These are phyloP conservation scores for Avena insularis DNA, from an alignment of 176 grass and related monocot species.

Conservation along the genomic window DNA sequence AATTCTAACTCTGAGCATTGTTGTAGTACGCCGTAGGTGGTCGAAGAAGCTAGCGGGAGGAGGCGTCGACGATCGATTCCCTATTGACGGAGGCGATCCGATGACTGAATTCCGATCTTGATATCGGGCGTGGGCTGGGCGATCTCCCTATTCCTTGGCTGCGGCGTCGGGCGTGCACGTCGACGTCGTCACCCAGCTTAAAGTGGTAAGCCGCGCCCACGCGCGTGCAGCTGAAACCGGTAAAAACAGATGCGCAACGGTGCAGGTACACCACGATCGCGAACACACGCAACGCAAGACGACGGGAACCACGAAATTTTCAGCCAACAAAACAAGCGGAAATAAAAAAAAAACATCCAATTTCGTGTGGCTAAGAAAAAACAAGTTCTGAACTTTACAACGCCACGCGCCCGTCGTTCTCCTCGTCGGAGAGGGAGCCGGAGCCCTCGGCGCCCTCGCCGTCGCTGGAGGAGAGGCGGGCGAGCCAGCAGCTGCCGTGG, in stretches of 20 bases:
- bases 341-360: neutral
- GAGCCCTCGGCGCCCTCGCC: neutral
- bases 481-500: slow-evolving; percentile 83
- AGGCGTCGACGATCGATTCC: too few relatives aligned
- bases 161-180: too few relatives aligned
- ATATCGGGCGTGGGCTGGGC: too few relatives aligned
- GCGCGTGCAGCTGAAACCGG: neutral
- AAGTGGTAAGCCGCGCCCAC: too few relatives aligned
- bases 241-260: neutral
- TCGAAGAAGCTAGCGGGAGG: too few relatives aligned
- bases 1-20: too few relatives aligned
- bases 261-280: neutral
- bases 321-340: neutral
- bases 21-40: too few relatives aligned
- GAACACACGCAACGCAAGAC: neutral
- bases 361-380: neutral
- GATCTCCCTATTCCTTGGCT: too few relatives aligned
- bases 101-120: too few relatives aligned
- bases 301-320: neutral
- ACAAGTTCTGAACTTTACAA: neutral
- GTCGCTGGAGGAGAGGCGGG: slow-evolving; percentile 59
- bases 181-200: too few relatives aligned
- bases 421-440: neutral
- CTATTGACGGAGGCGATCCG: too few relatives aligned
- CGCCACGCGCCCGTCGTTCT: slow-evolving; percentile 10